Evolutionary conservation across 257 asterid species (phyloP), one percentile per base, ranked within the genome.

Genomic region (Euphrasia confusa): DNA sequence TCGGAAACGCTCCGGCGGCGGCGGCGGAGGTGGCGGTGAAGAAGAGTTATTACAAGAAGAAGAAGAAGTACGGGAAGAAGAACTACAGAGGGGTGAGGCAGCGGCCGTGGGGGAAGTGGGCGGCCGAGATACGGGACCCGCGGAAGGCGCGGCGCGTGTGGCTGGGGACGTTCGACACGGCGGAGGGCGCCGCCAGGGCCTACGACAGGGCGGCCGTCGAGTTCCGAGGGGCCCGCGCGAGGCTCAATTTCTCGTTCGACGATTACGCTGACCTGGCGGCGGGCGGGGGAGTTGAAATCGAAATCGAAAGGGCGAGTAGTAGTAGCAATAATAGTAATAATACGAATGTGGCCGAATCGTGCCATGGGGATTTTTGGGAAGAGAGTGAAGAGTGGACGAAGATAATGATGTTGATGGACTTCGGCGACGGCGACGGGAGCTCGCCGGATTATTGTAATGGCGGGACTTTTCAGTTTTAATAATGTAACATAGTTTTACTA

Each of bases 41-140:
- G 68, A 73, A 66, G 63, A 74, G 7, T 32, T 32, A 4, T 32
- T 32, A 32, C 4, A 78, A 61, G 63, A 79, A 73, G 68, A 73
- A 66, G 63, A 74, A 81, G 78, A 87, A 30, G 33, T 30, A 3
- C 5, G 5, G 33, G 0, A 30, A 87, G 81, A 87, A 89, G 69
- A 89, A 83, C 32, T 90, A 78, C 83, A 85, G 95, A 27, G 97
- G 96, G 0, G 97, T 90, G 13, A 71, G 97, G 63, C 96, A 85
- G 73, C 64, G 97, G 74, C 97, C 96, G 3, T 90, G 97, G 97
- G 97, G 95, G 8, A 90, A 90, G 58, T 90, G 97, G 97, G 95
- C 94, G 9, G 88, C 95, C 21, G 97, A 90, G 77, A 90, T 87
- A 13, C 52, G 97, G 0, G 93, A 87, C 71, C 97, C 97, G 0